Base-by-base conservation (phyloP, 768 basidiomycete species). In the Lentinula sp. region DNA sequence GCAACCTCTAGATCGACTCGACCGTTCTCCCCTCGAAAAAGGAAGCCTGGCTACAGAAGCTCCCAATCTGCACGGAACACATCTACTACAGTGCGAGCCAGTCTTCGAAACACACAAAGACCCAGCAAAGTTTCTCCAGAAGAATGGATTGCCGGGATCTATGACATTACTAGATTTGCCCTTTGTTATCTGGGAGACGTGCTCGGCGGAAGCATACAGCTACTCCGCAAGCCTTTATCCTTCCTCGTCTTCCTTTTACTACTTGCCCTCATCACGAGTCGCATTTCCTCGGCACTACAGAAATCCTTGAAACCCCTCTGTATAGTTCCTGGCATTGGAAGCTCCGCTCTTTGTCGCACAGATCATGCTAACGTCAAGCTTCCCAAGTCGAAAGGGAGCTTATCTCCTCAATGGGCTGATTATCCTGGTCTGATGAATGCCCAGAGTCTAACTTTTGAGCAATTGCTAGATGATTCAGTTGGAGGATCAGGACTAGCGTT, bases 401-500 rank as follows among this genome's bases (percentile, higher is more conserved):
- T 28, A 16, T 37, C 49, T 43, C 49, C 59, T 40, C 48, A 52
- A 49, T 60, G 59, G 59, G 59, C 59, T 40, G 59, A 60, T 43
- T 60, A 60, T 52, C 59, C 59, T 31, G 37, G 35, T 21, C n/a
- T 60, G 11, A 60, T 60, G 18, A 49, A 60, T 28, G 59, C 59
- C 23, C 49, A 60, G 28, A 60, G 28, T 32, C 11, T 48, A 83
- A 82, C 59, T 3, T 60, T 60, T 39, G 59, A 60, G 49, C 15
- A 37, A 31, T 34, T 60, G 21, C 23, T 61, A 5, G 78, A 71
- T 52, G 82, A 84, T 50, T 76, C 85, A 0, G 76, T 80, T 0
- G 84, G 86, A 2, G 81, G 83, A 0, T 82, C 86, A 0, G 77
- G 77, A 5, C 69, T 93, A 40, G 83, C 87, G 4, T 68, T 89